These are phyloP conservation scores for Cercospora brassicicola DNA, from an alignment of 2,329 filamentous ascomycete species.

Conservation along the genomic window DNA sequence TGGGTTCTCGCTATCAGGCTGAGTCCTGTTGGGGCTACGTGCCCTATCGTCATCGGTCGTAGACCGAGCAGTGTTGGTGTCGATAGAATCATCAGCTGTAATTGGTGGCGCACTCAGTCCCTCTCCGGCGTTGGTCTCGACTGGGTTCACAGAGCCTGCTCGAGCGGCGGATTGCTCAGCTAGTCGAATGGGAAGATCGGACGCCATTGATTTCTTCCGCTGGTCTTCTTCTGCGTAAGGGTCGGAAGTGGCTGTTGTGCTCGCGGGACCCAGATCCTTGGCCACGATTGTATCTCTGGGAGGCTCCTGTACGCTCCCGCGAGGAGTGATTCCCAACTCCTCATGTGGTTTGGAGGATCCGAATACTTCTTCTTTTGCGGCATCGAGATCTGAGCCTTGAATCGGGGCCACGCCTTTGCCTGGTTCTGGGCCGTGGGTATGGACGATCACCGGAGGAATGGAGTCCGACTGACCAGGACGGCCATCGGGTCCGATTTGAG, in stretches of 20 bases:
- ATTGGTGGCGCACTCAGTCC: background rate
- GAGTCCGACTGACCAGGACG: background rate
- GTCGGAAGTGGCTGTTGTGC: background rate
- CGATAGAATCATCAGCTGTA: background rate
- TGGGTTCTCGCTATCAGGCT: background rate
- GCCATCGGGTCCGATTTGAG: background rate
- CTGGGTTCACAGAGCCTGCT: background rate
- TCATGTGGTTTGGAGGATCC: background rate
- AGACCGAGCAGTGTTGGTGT: background rate
- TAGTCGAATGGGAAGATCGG: background rate
- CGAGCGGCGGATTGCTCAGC: constrained; percentile 1
- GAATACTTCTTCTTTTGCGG: background rate
- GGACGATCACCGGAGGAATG: background rate
- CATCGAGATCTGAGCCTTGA: background rate
- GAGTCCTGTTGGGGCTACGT: background rate
- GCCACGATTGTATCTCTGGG: background rate
- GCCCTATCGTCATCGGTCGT: background rate
- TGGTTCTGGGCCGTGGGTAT: background rate
- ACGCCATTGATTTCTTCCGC: background rate
- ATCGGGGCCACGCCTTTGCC: constrained; percentile 1
- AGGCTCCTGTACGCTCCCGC: background rate
- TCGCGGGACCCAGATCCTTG: background rate
- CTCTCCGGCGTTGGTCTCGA: constrained; percentile 1
- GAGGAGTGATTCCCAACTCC: background rate
- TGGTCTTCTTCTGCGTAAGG: background rate